Evolutionary conservation across 192 early-diverging fungal species (phyloP), one percentile per base, ranked within the genome.

Genomic region (Mortierella antarctica): DNA sequence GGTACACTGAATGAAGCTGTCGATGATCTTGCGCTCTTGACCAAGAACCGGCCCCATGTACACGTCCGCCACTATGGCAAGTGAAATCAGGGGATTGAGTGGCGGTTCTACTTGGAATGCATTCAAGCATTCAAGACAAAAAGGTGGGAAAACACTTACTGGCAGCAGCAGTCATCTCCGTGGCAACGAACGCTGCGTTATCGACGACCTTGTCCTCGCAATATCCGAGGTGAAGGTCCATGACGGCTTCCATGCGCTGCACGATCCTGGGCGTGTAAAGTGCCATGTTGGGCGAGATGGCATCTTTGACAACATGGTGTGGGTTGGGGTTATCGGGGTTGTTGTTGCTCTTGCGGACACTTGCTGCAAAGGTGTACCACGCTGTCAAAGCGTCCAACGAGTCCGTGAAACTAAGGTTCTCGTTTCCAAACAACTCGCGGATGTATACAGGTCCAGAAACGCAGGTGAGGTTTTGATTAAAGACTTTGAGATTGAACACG

Each of bases 201-300:
- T 47, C 61, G 31, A 76, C 18, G 3, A 62, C 42, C 40, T 71
- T 71, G 10, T 47, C 40, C 6, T 52, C n/a, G 48, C 57, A 60
- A 8, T 21, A 14, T 15, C 57, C 68, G 44, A 70, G 31, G 9
- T 51, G 47, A 13, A 15, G 15, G 6, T 70, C 68, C 6, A 70
- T 6, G 5, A 18, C 6, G n/a, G 42, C 2, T 2, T 21, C 21
- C 48, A 73, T 44, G 20, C 67, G 48, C 11, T 46, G 14, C 9
- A 61, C 54, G 55, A 80, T 74, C 1, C 64, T 61, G 31, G 70
- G 62, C 2, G 69, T 83, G 54, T 51, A 83, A 6, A 18, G n/a
- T 17, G 67, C 59, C 57, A 83, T 39, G 23, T 83, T 83, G 5
- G 82, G 75, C 21, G 68, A 78, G 5, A 83, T 44, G 9, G 67